Evolutionary conservation across 495 filamentous ascomycete genomes (phyloP).

Genomic region (Hypoxylon subgilvum): DNA sequence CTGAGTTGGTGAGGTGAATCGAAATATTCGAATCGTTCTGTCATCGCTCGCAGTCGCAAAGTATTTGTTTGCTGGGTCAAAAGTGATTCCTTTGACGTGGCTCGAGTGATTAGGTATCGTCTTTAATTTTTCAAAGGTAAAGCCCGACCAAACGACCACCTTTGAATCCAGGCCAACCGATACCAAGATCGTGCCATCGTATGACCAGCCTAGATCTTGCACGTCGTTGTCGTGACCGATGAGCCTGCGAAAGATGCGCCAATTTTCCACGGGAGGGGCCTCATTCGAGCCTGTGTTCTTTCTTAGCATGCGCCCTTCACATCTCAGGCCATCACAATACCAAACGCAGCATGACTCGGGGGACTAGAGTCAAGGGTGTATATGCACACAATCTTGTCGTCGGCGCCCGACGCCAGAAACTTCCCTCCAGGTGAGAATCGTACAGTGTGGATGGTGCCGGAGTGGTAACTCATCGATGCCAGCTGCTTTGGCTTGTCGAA

Average conservation of each 20-base stretch:
- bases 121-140: slow-evolving; percentile 98
- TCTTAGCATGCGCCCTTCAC: too few species aligned
- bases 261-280: slow-evolving; percentile 90
- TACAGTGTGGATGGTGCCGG: slow-evolving; percentile 94
- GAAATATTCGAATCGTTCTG: slow-evolving; percentile 93
- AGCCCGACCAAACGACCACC: slow-evolving; percentile 95
- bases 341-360: slow-evolving; percentile 61
- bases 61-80: slow-evolving; percentile 98
- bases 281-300: too few species aligned
- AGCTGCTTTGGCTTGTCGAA: slow-evolving; percentile 86
- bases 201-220: slow-evolving; percentile 96
- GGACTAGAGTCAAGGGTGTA: slow-evolving; percentile 86
- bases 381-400: slow-evolving; percentile 97
- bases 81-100: slow-evolving; percentile 97
- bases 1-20: slow-evolving; percentile 85
- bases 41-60: slow-evolving; percentile 98
- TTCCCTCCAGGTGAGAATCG: slow-evolving; percentile 92
- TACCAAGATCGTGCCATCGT: slow-evolving; percentile 91
- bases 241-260: slow-evolving; percentile 89
- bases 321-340: too few species aligned
- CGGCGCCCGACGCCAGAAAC: slow-evolving; percentile 93
- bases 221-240: slow-evolving; percentile 99
- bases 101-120: slow-evolving; percentile 87
- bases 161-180: slow-evolving; percentile 98
- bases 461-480: slow-evolving; percentile 96